These are phyloP conservation scores for Deuterostichococcus epilithicus DNA, from an alignment of 139 green algal species.

Conservation along the genomic window DNA sequence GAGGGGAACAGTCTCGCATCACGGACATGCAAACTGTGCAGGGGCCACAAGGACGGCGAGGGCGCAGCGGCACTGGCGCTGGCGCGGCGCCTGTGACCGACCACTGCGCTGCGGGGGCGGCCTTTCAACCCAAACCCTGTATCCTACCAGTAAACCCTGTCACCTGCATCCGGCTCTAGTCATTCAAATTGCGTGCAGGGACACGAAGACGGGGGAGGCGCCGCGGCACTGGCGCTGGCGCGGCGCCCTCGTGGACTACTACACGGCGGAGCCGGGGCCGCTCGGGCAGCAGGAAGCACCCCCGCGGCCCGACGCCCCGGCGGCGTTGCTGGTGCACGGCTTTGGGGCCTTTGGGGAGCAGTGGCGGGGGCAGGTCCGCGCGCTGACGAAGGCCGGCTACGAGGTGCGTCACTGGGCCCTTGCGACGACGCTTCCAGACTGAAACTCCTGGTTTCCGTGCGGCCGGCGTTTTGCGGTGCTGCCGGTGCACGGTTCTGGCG, in stretches of 20 bases:
- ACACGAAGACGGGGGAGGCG: constrained; percentile 2
- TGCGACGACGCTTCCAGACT: no score
- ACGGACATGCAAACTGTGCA: no score
- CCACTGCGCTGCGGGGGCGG: no score
- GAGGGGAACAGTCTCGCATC: no score
- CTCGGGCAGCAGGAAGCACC: not conserved
- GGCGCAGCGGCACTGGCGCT: no score
- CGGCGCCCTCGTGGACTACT: constrained; percentile 67
- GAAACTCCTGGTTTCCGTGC: no score
- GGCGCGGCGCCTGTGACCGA: no score
- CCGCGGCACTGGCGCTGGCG: constrained; percentile 57
- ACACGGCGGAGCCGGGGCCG: constrained; percentile 32
- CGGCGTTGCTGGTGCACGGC: constrained; percentile 89
- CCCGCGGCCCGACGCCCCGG: constrained; percentile 24
- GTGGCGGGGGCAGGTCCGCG: constrained; percentile 72
- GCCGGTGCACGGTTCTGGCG: constrained; percentile 94
- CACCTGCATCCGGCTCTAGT: no score
- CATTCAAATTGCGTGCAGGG: not conserved
- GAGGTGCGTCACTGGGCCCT: constrained; percentile 19
- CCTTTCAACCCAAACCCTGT: no score
- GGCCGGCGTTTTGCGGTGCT: no score
- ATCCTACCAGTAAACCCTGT: no score
- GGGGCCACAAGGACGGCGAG: no score
- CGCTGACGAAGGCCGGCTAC: constrained; percentile 65
- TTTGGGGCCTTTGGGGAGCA: constrained; percentile 96